Evolutionary conservation across 1,139 yeast genomes (phyloP), one percentile per base, ranked within the genome.

Genomic region (Geotrichum europaeum): DNA sequence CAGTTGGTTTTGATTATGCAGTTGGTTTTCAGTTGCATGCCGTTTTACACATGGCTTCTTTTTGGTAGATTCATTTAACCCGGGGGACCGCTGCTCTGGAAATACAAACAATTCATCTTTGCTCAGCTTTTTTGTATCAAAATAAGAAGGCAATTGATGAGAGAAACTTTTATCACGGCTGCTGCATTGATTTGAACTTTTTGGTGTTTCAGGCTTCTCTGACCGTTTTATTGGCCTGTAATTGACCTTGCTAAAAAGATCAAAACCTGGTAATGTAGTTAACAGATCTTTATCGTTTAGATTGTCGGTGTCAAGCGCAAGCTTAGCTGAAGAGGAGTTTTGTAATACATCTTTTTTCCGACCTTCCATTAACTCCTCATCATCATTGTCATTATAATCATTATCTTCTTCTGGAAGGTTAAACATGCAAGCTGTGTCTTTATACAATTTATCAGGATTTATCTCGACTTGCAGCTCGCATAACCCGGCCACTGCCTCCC

Each of bases 401-500:
- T 36, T n/a, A 7, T 15, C 45, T 36, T 15, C 47, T 9, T 40
- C 47, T 7, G 20, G n/a, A 15, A 10, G 20, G n/a, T 40, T 40
- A n/a, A 40, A 40, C 9, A 40, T 5, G 47, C 6, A n/a, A 40
- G 20, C 20, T 30, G 60, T 52, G 47, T 62, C 64, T 18, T 80
- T 82, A 72, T 81, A 88, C 53, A 89, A 80, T 7, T 87, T 77
- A 60, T 83, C 82, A 7, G 85, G 84, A 57, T 83, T 79, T 30
- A 89, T 80, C 63, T 83, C 81, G 32, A 87, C 69, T 10, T 75
- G 74, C 58, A 89, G 76, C 62, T 81, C 81, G 69, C 94, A 86
- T 55, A 94, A 76, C 53, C 86, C 85, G 67, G 87, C 90, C 64
- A 89, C 84, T 0, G 97, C 92, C 69, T 90, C 97, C 81, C 95